These are phyloP conservation scores for Yamadazyma laniorum DNA, from an alignment of 805 yeast genomes.

Conservation along the genomic window DNA sequence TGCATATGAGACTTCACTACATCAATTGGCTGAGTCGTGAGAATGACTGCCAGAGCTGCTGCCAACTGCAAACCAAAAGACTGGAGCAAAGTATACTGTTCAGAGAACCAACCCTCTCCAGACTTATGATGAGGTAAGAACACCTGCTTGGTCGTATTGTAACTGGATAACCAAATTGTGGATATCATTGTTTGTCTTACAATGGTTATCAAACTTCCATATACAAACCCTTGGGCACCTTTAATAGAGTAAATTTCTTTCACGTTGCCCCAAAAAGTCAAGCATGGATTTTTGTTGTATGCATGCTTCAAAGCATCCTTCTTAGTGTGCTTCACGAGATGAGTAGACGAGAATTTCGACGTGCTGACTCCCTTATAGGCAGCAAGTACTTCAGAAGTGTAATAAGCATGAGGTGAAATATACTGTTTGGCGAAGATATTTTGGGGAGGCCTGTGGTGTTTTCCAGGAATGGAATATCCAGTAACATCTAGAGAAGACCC, in stretches of 20 bases:
- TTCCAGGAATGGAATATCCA: constrained; percentile 22
- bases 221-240: constrained; percentile 75
- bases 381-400: constrained; percentile 30
- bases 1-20: constrained; percentile 86
- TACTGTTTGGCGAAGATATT: constrained; percentile 31
- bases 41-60: constrained; percentile 72
- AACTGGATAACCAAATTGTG: constrained; percentile 80
- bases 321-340: constrained; percentile 14
- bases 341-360: constrained; percentile 21
- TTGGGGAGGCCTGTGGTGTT: constrained; percentile 24
- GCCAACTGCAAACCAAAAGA: constrained; percentile 53
- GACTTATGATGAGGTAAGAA: constrained; percentile 49
- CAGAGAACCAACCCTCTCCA: constrained; percentile 44
- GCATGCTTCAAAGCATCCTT: constrained; percentile 22
- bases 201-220: constrained; percentile 82
- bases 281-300: constrained; percentile 55
- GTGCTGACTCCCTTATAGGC: constrained; percentile 25
- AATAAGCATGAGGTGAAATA: constrained; percentile 44
- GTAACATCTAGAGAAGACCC: constrained; percentile 27
- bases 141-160: constrained; percentile 72
- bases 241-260: constrained; percentile 68
- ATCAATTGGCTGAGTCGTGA: constrained; percentile 84
- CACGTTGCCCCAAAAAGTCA: constrained; percentile 50
- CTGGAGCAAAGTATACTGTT: constrained; percentile 38
- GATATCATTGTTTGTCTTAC: constrained; percentile 77